Conservation (phyloP, 768 basidiomycete species). For the Termitomyces sp. region DNA sequence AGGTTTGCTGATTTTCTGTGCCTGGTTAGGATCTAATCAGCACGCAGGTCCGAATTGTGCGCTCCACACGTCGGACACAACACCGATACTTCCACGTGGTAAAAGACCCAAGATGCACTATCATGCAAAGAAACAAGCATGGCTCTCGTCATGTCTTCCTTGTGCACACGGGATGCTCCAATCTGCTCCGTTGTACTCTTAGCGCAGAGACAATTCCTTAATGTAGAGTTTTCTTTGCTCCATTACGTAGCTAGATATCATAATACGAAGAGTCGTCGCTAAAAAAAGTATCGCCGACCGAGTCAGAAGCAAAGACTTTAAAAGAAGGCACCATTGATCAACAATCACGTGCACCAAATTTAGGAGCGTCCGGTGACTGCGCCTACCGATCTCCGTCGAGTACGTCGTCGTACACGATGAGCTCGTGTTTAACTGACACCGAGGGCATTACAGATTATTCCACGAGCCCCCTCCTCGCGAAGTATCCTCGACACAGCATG, state of each 20-base stretch:
- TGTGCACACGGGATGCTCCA: neutral
- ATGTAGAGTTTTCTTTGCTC: neutral
- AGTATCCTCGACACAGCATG: conserved; percentile 32
- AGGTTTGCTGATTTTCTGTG: neutral
- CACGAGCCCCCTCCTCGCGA: conserved; percentile 23
- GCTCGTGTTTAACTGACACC: conserved; percentile 18
- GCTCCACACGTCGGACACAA: neutral
- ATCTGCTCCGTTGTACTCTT: neutral
- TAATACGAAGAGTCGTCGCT: neutral
- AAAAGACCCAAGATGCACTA: neutral
- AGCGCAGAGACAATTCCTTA: neutral
- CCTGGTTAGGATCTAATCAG: conserved; percentile 1
- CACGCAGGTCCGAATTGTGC: neutral
- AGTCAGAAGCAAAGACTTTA: conserved; percentile 6
- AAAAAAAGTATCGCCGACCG: conserved; percentile 3
- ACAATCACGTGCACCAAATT: conserved; percentile 11
- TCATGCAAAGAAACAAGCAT: neutral
- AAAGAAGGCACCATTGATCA: conserved; percentile 1
- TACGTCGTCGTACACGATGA: conserved; percentile 11
- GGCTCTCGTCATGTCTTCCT: neutral
- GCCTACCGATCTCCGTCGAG: neutral
- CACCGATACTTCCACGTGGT: neutral
- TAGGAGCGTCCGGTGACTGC: neutral
- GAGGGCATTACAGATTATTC: conserved; percentile 17
- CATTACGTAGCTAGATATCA: neutral